Percentiles rank a stretch among this genome's conserved stretches.
These are phyloP conservation scores for Striga hermonthica DNA, from an alignment of 305 asterid species.

Conservation along the genomic window DNA sequence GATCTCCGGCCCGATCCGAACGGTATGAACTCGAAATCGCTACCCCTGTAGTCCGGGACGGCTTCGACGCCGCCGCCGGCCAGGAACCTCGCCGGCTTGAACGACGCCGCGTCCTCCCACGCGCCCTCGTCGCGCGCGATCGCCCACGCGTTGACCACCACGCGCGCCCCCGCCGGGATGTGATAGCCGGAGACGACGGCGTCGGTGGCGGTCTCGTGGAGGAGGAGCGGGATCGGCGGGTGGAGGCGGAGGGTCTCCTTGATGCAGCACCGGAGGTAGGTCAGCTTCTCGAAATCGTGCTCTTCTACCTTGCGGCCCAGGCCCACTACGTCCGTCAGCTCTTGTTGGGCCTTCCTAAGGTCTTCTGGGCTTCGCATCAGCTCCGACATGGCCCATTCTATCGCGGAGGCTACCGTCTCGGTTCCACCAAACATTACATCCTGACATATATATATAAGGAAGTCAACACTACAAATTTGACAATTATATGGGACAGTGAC, in stretches of 20 bases:
- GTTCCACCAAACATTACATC: slow-evolving; percentile 96
- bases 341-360: slow-evolving; percentile 69
- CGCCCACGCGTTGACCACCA: slow-evolving; percentile 74
- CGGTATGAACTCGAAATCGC: slow-evolving; percentile 73
- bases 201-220: slow-evolving; percentile 62
- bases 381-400: slow-evolving; percentile 88
- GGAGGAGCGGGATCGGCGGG: slow-evolving; percentile 70
- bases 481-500: too few relatives aligned
- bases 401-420: slow-evolving; percentile 86
- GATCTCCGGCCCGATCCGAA: slow-evolving; percentile 95
- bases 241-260: slow-evolving; percentile 43
- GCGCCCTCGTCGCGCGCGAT: slow-evolving; percentile 65
- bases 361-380: slow-evolving; percentile 62
- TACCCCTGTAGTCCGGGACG: slow-evolving; percentile 68
- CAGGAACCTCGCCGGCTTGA: slow-evolving; percentile 57
- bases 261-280: slow-evolving; percentile 54
- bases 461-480: too few relatives aligned
- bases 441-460: slow-evolving; percentile 30
- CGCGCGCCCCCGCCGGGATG: slow-evolving; percentile 56
- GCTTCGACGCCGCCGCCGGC: slow-evolving; percentile 35
- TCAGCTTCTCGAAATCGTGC: slow-evolving; percentile 58
- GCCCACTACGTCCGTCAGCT: slow-evolving; percentile 58
- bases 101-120: slow-evolving; percentile 66
- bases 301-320: slow-evolving; percentile 62
- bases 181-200: slow-evolving; percentile 55